Evolutionary conservation across 345 rosid species (phyloP).

Genomic region (Balakata baccata): DNA sequence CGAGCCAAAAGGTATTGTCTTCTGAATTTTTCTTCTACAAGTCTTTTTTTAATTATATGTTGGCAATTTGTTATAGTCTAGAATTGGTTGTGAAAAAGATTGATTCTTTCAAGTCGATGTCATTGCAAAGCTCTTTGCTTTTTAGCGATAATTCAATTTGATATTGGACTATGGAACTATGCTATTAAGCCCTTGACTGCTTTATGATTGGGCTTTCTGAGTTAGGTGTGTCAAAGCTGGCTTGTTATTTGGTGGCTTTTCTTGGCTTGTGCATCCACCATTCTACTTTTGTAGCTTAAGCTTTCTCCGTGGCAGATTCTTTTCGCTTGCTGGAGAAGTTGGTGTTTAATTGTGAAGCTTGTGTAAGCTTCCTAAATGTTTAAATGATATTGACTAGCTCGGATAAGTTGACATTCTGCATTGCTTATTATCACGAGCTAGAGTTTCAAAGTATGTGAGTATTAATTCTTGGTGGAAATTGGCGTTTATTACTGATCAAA

Average conservation of each 20-base stretch:
- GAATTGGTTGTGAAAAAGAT: background rate
- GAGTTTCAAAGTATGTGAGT: background rate
- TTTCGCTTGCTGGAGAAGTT: background rate
- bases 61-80: background rate
- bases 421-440: background rate
- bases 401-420: background rate
- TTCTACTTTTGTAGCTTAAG: background rate
- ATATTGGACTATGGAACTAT: background rate
- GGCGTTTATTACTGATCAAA: too few species aligned
- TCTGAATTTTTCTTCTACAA: background rate
- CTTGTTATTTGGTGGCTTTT: background rate
- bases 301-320: background rate
- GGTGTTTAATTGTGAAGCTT: background rate
- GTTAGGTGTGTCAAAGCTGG: background rate
- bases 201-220: background rate
- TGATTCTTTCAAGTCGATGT: background rate
- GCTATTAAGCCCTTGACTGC: background rate
- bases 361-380: background rate
- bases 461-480: background rate
- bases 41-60: background rate
- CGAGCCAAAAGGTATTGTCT: conserved; percentile 71
- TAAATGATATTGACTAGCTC: background rate
- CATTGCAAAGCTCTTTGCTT: background rate
- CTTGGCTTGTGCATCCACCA: background rate
- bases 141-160: background rate